Base-by-base conservation (phyloP, 1,139 yeast species). In the Nakaseomyces delphensis region DNA sequence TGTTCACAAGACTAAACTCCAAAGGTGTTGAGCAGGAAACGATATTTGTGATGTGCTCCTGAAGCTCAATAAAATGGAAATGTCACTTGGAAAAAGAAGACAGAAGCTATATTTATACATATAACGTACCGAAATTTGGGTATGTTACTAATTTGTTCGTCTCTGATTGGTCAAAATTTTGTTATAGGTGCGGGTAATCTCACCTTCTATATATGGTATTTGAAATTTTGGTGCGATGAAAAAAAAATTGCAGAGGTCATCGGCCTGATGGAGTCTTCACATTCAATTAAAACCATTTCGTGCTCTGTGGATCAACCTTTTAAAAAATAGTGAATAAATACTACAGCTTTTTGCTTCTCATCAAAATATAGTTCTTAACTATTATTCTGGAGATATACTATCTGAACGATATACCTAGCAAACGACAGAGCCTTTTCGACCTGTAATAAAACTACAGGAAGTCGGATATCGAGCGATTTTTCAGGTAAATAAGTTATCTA, bases 1-100 rank as follows among this genome's bases (percentile, higher is more conserved):
- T 33, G 27, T 10, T 33, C 3, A 33, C 37, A 2, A 20, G 37
- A 33, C 27, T 33, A 14, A 33, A 33, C 16, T 33, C 37, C 11
- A 33, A 21, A 14, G 11, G 37, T 21, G 37, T 20, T 10, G 37
- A 33, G 18, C 27, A 33, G 18, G 37, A 33, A 9, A 33, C 37
- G 6, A 33, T 33, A 11, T 33, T 33, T 21, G 37, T 31, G 16
- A 27, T 9, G 30, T 8, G 27, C 27, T 23, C n/a, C n/a, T n/a
- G n/a, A 23, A 23, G 27, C 27, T 23, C 24, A 10, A 8, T 21
- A 10, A 21, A 21, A 21, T 21, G 10, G 24, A 21, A 7, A 21
- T 21, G 24, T 21, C 10, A 10, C 3, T 21, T 8, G 10, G 10
- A 21, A 21, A 21, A 21, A 3, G 6, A 21, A 9, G 24, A n/a